Percentiles rank a stretch among this genome's conserved stretches.
Conservation (phyloP, 1,284 basidiomycete species). For the Melanopsichium pennsylvanicum region DNA sequence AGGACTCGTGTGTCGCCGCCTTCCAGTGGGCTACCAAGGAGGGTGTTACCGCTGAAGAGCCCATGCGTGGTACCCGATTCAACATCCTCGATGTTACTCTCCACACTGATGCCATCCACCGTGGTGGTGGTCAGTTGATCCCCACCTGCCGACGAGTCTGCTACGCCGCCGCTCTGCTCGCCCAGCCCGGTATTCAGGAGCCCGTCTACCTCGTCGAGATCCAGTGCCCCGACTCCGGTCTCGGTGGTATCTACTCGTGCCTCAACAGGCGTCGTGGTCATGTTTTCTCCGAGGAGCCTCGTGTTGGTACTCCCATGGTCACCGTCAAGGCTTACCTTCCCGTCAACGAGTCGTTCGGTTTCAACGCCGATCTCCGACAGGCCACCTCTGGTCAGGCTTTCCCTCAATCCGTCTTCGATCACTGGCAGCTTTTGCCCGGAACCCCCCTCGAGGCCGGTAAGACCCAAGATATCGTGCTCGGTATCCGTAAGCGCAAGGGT, state of each 20-base stretch:
- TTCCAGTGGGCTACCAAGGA: slow-evolving; percentile 93
- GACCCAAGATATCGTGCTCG: slow-evolving; percentile 82
- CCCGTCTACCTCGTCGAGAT: slow-evolving; percentile 98
- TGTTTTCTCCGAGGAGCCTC: slow-evolving; percentile 97
- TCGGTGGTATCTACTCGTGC: slow-evolving; percentile 93
- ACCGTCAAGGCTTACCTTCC: slow-evolving; percentile 99
- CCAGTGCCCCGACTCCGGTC: slow-evolving; percentile 95
- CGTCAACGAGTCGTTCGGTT: slow-evolving; percentile 97
- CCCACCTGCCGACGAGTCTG: slow-evolving; percentile 94
- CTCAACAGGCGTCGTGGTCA: slow-evolving; percentile 99
- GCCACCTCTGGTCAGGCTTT: slow-evolving; percentile 96
- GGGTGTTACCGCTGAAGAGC: slow-evolving; percentile 95
- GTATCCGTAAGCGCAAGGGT: slow-evolving; percentile 89
- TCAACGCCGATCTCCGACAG: slow-evolving; percentile 94
- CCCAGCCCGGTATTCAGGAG: slow-evolving; percentile 91
- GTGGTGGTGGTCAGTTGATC: slow-evolving; percentile 98
- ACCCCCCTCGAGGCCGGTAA: slow-evolving; percentile 75
- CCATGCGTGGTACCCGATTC: slow-evolving; percentile 96
- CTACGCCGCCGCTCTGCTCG: slow-evolving; percentile 93
- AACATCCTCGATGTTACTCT: slow-evolving; percentile 97
- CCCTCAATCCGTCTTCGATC: slow-evolving; percentile 92
- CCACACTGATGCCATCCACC: slow-evolving; percentile 98
- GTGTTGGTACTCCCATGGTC: slow-evolving; percentile 98
- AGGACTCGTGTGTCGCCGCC: slow-evolving; percentile 98
- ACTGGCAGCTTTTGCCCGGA: slow-evolving; percentile 74